Base-by-base conservation (phyloP, 2,329 filamentous ascomycete species). In the Phaeosphaeriaceae sp. region DNA sequence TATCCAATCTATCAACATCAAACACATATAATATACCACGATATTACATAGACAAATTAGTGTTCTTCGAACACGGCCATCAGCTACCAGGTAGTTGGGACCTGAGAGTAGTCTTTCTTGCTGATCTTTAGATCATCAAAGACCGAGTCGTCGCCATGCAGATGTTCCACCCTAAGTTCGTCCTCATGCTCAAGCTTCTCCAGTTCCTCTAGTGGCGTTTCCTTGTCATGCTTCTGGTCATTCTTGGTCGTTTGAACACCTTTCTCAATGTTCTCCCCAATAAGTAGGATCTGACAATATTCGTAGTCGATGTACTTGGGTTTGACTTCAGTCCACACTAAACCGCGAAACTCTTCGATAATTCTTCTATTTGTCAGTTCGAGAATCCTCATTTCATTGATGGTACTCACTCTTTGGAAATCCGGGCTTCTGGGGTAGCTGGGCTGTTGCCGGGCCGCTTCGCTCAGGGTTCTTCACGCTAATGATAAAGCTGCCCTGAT, bases 391-490 rank as follows among this genome's bases (percentile, higher is more conserved):
- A 13, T 11, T 4, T 3, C 11, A 32, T 4, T 32, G 1, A 4
- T 0, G 2, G 11, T 6, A 72, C 83, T 74, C 73, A 89, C 81
- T 88, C 81, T 53, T 78, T 0, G 90, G 84, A 71, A 87, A 96
- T 3, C 88, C 83, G 0, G 91, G 84, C 0, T 76, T 79, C 51
- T 89, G 76, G 0, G 85, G 84, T 1, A 95, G 76, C 37, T 78
- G 79, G 1, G 85, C 83, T 52, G 83, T 83, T 2, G 82, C 78
- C 0, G 90, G 89, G 0, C 86, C 84, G 2, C 85, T 80, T 29
- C 81, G 84, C 47, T 87, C 79, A 0, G 92, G 92, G 60, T 95
- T 96, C 75, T 92, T 91, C 23, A 89, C 85, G 58, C 86, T 90
- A 43, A 93, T 73, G 43, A 93, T 82, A 72, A 92, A 96, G 69